Evolutionary conservation across 495 filamentous ascomycete species (phyloP).

Genomic region (Podospora pseudoanserina): DNA sequence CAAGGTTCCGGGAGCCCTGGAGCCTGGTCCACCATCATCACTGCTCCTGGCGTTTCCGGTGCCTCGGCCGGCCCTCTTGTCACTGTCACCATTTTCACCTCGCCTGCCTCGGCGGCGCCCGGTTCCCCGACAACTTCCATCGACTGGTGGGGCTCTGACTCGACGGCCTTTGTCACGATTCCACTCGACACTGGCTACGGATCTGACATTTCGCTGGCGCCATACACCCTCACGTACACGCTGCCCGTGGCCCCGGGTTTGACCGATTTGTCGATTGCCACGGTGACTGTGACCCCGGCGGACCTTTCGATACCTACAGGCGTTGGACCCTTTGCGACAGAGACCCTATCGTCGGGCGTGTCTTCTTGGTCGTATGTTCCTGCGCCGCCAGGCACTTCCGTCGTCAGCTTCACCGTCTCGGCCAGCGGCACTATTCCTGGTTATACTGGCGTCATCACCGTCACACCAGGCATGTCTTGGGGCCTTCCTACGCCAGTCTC

Average conservation of each 20-base stretch:
- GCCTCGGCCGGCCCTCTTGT: neutral
- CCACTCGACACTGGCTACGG: neutral
- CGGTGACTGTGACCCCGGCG: neutral
- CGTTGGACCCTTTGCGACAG: neutral
- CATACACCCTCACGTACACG: neutral
- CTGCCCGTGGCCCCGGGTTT: neutral
- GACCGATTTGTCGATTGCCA: neutral
- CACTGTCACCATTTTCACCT: neutral
- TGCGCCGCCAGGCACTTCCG: neutral
- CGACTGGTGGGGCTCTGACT: neutral
- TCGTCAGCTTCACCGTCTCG: conserved; percentile 3
- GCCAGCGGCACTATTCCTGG: neutral
- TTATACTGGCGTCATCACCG: conserved; percentile 2
- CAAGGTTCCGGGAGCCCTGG: neutral
- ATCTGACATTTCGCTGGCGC: neutral
- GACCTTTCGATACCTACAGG: neutral
- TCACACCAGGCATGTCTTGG: neutral
- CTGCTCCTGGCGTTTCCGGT: neutral
- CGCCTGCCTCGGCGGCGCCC: too few species aligned
- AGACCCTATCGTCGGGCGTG: neutral
- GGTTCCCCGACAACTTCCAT: neutral
- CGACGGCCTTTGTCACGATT: neutral
- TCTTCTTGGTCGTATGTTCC: neutral
- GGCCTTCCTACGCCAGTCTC: neutral
- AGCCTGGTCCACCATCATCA: conserved; percentile 6